Conservation (phyloP, 2,329 filamentous ascomycete species). For the Lasiodiplodia theobromae region DNA sequence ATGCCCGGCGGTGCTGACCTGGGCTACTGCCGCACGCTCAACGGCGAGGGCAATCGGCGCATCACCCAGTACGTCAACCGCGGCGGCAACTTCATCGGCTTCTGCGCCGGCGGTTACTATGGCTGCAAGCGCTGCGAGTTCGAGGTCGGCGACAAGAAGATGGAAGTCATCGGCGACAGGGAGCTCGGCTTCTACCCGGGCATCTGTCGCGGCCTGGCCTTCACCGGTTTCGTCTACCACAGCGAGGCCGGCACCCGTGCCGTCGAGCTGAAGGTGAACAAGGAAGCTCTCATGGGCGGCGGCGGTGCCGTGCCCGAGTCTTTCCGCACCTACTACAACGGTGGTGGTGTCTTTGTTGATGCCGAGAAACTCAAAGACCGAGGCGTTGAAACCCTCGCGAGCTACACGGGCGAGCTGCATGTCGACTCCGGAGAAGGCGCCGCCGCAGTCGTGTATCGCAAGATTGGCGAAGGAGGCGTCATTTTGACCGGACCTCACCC, state of each 20-base stretch:
- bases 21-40: constrained; percentile 85
- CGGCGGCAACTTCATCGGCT: constrained; percentile 85
- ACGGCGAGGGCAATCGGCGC: constrained; percentile 83
- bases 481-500: constrained; percentile 90
- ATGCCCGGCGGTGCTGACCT: constrained; percentile 94
- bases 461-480: constrained; percentile 79
- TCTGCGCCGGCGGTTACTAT: constrained; percentile 96
- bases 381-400: constrained; percentile 82
- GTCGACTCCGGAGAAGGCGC: constrained; percentile 76
- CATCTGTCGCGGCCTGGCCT: constrained; percentile 83
- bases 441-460: constrained; percentile 84
- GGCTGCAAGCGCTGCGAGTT: constrained; percentile 85
- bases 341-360: constrained; percentile 91
- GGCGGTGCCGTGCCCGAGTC: constrained; percentile 62
- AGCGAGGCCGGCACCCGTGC: constrained; percentile 85
- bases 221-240: constrained; percentile 87
- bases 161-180: constrained; percentile 85
- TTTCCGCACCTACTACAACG: constrained; percentile 88
- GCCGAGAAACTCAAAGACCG: constrained; percentile 66
- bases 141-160: constrained; percentile 78
- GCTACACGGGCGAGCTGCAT: constrained; percentile 75
- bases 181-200: constrained; percentile 92
- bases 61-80: constrained; percentile 86
- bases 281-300: constrained; percentile 60
- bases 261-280: constrained; percentile 69